Evolutionary conservation across 2,329 filamentous ascomycete species (phyloP), one percentile per base, ranked within the genome.

Genomic region (Sporothrix pallida): DNA sequence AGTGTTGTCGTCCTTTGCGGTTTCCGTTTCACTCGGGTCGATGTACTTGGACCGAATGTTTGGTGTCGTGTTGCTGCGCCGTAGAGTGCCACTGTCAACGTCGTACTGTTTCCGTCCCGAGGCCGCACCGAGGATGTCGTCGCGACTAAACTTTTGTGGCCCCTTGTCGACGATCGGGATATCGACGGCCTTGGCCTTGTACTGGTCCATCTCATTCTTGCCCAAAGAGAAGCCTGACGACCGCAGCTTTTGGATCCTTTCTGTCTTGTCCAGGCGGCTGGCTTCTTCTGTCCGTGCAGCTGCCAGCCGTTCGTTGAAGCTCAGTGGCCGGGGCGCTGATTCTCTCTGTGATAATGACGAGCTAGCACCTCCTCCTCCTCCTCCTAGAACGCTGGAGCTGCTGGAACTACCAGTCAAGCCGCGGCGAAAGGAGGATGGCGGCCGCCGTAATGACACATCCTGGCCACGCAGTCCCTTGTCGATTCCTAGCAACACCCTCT

Each of bases 241-340:
- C 75, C 90, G 84, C 58, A 85, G 80, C 74, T 85, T 84, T 72
- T 86, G 84, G 50, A 90, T 86, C 74, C 85, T 84, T 71, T 86
- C 82, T 62, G 86, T 84, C 65, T 83, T 85, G 74, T 90, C 86
- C 52, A 83, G 81, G 42, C 85, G 85, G 15, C 81, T 82, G 1
- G 80, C 81, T 74, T 91, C 90, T 58, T 90, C 85, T 1, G 80
- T 83, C 76, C 90, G 89, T 52, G 90, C 91, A 69, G 93, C 90
- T 0, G 93, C 91, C 75, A 99, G 88, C 65, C 95, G 87, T 81
- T 98, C 94, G 79, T 93, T 97, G 82, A 98, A 99, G 72, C 89
- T 89, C 73, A 85, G 78, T 3, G 87, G 84, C 23, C 84, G 83
- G 12, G 75, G 54, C n/a, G 70, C 73, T 17, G 74, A 20, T 20